A percentile compares a stretch with the other conserved stretches of the same genome.
These are phyloP conservation scores for Lecanicillium sp. DNA, from an alignment of 2,329 filamentous ascomycete species.

Conservation along the genomic window DNA sequence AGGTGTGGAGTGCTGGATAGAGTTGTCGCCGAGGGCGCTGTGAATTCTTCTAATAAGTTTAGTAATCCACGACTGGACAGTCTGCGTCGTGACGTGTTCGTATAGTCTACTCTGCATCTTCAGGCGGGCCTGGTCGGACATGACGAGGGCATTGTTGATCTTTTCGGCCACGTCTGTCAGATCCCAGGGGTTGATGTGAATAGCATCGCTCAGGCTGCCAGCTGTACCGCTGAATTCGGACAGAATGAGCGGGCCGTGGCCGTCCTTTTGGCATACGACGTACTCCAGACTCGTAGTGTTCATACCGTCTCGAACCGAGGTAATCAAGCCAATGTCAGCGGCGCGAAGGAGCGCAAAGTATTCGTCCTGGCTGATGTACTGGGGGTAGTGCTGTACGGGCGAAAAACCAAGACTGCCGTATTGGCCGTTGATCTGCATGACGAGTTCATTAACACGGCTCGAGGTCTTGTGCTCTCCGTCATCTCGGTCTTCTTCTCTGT, in stretches of 20 bases:
- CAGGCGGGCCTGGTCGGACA: slow-evolving; percentile 60
- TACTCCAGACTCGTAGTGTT: slow-evolving; percentile 96
- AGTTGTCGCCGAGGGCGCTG: slow-evolving; percentile 71
- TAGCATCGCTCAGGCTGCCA: slow-evolving; percentile 74
- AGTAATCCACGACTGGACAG: slow-evolving; percentile 79
- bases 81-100: slow-evolving; percentile 77
- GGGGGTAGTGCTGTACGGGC: slow-evolving; percentile 90
- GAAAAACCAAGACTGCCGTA: slow-evolving; percentile 85
- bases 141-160: slow-evolving; percentile 74
- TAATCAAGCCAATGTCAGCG: slow-evolving; percentile 88
- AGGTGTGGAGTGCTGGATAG: slow-evolving; percentile 71
- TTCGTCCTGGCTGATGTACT: slow-evolving; percentile 83
- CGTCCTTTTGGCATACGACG: slow-evolving; percentile 83
- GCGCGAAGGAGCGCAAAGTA: slow-evolving; percentile 91
- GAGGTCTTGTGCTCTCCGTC: slow-evolving; percentile 74
- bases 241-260: slow-evolving; percentile 80
- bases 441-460: slow-evolving; percentile 83
- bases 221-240: slow-evolving; percentile 96
- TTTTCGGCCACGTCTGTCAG: slow-evolving; percentile 75
- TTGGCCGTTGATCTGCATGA: slow-evolving; percentile 84
- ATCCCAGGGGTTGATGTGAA: slow-evolving; percentile 97
- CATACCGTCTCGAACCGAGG: slow-evolving; percentile 94
- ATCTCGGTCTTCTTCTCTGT: slow-evolving; percentile 70
- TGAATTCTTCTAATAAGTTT: slow-evolving; percentile 74
- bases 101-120: slow-evolving; percentile 71